Percentiles rank a stretch among this genome's conserved stretches.
Evolutionary conservation across 305 asterid species (phyloP).

Genomic region (Rubia peregrina): DNA sequence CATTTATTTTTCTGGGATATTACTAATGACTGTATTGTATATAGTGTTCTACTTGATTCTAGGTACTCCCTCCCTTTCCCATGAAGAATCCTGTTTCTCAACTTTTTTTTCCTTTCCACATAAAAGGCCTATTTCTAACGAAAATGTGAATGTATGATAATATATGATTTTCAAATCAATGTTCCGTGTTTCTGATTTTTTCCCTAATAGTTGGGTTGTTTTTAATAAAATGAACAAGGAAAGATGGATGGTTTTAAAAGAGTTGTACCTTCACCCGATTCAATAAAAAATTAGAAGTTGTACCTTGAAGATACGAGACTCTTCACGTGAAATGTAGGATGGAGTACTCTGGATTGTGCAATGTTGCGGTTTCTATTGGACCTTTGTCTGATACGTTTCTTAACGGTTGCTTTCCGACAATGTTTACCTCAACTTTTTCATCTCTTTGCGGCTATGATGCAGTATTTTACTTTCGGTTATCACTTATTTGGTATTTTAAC

Average conservation of each 20-base stretch:
- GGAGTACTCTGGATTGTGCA: background rate
- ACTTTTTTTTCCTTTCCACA: background rate
- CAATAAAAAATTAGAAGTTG: background rate
- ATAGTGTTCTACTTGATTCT: background rate
- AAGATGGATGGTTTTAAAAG: background rate
- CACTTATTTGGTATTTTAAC: background rate
- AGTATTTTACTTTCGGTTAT: background rate
- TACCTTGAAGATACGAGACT: conserved; percentile 5
- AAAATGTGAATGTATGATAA: background rate
- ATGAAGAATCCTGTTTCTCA: background rate
- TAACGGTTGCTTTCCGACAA: conserved; percentile 6
- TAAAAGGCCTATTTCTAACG: background rate
- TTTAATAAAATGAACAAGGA: background rate
- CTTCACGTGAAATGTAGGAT: background rate
- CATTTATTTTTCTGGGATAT: background rate
- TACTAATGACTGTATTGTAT: background rate
- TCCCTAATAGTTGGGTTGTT: background rate
- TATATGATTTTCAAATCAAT: background rate
- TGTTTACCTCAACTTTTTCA: background rate
- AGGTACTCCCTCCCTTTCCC: conserved; percentile 1
- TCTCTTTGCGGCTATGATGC: background rate
- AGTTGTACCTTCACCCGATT: background rate
- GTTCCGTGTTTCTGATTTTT: background rate
- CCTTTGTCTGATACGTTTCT: conserved; percentile 8
- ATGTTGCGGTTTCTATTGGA: conserved; percentile 2